phyloP scores from a whole-genome alignment of 345 rosid genomes.

The Triadica sebifera region DNA sequence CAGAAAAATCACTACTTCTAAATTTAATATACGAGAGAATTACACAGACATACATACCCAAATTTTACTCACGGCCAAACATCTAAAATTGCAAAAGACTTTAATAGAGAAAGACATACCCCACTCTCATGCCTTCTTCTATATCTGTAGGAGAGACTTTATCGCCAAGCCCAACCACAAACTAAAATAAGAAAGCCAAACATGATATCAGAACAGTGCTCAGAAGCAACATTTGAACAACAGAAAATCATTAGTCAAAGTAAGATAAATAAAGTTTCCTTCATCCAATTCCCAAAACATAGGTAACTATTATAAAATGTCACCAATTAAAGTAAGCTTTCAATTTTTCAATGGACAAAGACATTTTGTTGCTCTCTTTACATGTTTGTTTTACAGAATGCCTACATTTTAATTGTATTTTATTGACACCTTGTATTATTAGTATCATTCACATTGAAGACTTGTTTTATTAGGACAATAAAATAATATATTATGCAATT shows the following conservation, averaged over 20 bases:
- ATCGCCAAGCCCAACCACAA: constrained; percentile 98
- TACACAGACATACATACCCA: background rate
- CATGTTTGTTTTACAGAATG: background rate
- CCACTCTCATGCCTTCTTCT: constrained; percentile 99
- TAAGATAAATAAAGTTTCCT: background rate
- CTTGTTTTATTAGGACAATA: background rate
- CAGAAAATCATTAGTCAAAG: background rate
- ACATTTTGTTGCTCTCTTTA: background rate
- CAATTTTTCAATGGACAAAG: background rate
- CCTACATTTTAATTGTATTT: background rate
- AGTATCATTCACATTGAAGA: background rate
- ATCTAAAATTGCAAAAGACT: background rate
- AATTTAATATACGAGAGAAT: constrained; percentile 1
- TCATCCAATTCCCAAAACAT: background rate
- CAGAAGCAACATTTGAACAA: background rate
- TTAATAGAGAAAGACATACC: constrained; percentile 44
- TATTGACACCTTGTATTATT: background rate
- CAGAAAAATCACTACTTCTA: background rate
- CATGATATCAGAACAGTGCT: background rate
- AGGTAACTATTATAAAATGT: background rate
- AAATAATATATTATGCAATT: background rate
- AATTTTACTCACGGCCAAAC: background rate
- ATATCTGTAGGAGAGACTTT: constrained; percentile 96
- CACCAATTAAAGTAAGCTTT: background rate
- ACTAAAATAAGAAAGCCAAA: constrained; percentile 36